Percentiles rank a stretch among this genome's conserved stretches.
Conservation (phyloP, 169 alveolate genomes). For the Perkinsus olseni region DNA sequence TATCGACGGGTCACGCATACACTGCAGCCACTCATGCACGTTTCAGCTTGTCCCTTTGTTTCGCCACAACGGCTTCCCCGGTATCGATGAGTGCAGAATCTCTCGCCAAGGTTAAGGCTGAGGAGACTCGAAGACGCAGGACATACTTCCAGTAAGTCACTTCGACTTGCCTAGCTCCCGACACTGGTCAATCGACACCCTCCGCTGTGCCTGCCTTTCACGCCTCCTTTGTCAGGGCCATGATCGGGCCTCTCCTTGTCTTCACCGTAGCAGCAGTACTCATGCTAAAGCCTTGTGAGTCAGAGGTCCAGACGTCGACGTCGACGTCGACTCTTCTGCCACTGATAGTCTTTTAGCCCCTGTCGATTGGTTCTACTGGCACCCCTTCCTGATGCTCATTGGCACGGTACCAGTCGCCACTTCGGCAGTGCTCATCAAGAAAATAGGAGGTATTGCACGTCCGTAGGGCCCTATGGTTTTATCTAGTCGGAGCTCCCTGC, state of each 20-base stretch:
- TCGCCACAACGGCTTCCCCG: not conserved
- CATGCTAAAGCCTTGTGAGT: not conserved
- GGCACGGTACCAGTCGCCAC: slow-evolving; percentile 1
- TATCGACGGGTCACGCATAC: not conserved
- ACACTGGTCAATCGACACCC: no score
- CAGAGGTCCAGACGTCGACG: no score
- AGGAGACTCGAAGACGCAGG: not conserved
- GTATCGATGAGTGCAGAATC: not conserved
- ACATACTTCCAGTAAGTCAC: not conserved
- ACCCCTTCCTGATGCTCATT: not conserved
- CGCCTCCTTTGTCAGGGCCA: not conserved
- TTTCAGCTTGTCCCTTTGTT: not conserved
- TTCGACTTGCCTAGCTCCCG: no score
- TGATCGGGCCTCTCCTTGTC: not conserved
- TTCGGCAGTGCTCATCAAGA: not conserved
- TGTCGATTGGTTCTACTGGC: slow-evolving; percentile 4
- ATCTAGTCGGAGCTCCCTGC: no score
- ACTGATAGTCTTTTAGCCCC: not conserved
- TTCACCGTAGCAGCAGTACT: not conserved
- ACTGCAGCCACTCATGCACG: not conserved
- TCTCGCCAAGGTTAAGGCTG: not conserved
- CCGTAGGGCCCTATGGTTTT: no score
- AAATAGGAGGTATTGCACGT: not conserved
- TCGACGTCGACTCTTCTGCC: not conserved
- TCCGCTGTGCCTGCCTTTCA: no score